Percentiles rank a stretch among this genome's conserved stretches.
Evolutionary conservation across 2,329 filamentous ascomycete species (phyloP).

Genomic region (Talaromyces sp.): DNA sequence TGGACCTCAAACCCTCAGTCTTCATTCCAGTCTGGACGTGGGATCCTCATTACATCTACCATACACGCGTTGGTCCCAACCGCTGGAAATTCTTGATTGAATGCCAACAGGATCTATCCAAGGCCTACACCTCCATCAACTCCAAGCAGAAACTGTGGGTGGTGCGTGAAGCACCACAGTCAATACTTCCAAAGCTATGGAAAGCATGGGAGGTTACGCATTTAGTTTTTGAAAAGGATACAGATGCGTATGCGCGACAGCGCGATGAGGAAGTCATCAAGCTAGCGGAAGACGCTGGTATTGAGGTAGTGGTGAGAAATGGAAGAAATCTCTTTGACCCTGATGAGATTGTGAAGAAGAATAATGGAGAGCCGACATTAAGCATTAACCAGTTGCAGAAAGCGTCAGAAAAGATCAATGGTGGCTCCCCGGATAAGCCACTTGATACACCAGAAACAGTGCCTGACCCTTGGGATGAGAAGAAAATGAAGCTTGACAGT

Average conservation of each 20-base stretch:
- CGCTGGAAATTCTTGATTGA: slow-evolving; percentile 74
- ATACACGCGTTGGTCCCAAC: slow-evolving; percentile 65
- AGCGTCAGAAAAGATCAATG: slow-evolving; percentile 56
- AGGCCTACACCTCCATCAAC: slow-evolving; percentile 65
- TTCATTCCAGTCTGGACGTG: slow-evolving; percentile 76
- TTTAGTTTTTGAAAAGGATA: slow-evolving; percentile 75
- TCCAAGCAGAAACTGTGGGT: slow-evolving; percentile 67
- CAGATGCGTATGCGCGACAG: slow-evolving; percentile 65
- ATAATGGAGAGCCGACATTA: slow-evolving; percentile 70
- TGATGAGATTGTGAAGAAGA: slow-evolving; percentile 62
- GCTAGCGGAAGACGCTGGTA: slow-evolving; percentile 61
- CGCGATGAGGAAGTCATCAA: slow-evolving; percentile 59
- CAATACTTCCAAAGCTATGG: slow-evolving; percentile 68
- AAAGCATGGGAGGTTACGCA: slow-evolving; percentile 70
- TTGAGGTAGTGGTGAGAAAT: slow-evolving; percentile 61
- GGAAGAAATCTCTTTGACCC: slow-evolving; percentile 72
- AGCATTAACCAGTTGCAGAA: slow-evolving; percentile 64
- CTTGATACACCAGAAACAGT: slow-evolving; percentile 57
- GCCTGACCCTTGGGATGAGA: slow-evolving; percentile 54
- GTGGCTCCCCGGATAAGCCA: slow-evolving; percentile 57
- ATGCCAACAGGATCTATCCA: slow-evolving; percentile 67
- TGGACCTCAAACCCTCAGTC: slow-evolving; percentile 64
- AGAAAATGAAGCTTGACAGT: slow-evolving; percentile 53
- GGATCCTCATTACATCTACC: slow-evolving; percentile 77
- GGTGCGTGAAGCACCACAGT: slow-evolving; percentile 68